phyloP scores from a whole-genome alignment of 2,329 filamentous ascomycete species.

The Ophiostoma perfectum region DNA sequence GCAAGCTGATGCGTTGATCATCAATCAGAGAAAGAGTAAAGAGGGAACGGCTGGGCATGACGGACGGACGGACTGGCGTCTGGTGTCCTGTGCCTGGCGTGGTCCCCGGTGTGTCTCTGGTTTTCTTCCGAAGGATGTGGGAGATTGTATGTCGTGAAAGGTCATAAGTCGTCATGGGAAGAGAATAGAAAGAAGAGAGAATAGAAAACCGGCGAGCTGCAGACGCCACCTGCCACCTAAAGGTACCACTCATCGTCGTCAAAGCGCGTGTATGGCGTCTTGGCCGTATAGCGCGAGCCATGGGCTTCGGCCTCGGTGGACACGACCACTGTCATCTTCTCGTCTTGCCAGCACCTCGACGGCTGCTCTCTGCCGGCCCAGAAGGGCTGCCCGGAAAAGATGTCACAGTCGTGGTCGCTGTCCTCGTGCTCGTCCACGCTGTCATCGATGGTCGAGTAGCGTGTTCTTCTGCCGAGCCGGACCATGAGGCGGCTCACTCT shows the following conservation, averaged over 20 bases:
- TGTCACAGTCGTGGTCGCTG: conserved; percentile 13
- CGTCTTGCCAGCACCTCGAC: neutral
- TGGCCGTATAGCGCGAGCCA: neutral
- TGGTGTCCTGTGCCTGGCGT: too few species aligned
- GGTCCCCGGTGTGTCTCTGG: too few species aligned
- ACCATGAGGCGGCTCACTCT: conserved; percentile 13
- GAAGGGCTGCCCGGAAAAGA: conserved; percentile 13
- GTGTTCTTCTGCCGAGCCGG: neutral
- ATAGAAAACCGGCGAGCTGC: neutral
- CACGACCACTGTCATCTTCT: conserved; percentile 2
- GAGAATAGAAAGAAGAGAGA: neutral
- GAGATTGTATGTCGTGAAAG: neutral
- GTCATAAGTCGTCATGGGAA: too few species aligned
- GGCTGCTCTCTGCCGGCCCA: neutral
- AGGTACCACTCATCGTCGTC: conserved; percentile 1
- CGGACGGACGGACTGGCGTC: too few species aligned
- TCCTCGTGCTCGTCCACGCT: neutral
- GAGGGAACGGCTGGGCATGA: too few species aligned
- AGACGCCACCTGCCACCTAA: neutral
- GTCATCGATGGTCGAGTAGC: conserved; percentile 14
- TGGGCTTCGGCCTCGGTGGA: neutral
- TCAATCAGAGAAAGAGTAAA: too few species aligned
- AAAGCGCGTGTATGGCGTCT: neutral
- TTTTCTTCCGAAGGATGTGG: neutral
- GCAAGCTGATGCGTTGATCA: too few species aligned